These are phyloP conservation scores for Psidium friedrichsthalianum DNA, from an alignment of 345 rosid genomes.

Conservation along the genomic window DNA sequence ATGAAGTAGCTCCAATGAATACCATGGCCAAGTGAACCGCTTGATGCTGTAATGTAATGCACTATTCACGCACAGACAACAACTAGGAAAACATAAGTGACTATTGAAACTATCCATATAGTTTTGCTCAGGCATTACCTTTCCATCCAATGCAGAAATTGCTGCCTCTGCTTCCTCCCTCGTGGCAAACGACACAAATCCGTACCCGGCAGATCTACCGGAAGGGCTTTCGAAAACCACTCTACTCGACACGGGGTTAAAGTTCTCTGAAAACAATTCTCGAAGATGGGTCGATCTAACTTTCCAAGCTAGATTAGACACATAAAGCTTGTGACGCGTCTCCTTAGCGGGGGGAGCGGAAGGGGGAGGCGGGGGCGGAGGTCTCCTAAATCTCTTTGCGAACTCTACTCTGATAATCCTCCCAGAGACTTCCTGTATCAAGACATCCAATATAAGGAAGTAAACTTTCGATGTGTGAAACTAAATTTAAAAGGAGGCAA, in stretches of 20 bases:
- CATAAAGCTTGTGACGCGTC: constrained; percentile 58
- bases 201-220: constrained; percentile 75
- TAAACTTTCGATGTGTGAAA: neutral
- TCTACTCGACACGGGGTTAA: constrained; percentile 48
- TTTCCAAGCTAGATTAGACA: constrained; percentile 92
- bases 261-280: constrained; percentile 53
- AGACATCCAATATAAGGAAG: neutral
- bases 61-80: neutral
- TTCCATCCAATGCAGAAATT: constrained; percentile 52
- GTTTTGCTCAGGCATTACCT: constrained; percentile 34
- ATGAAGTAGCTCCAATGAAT: neutral
- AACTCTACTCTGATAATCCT: constrained; percentile 61
- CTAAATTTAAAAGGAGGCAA: neutral
- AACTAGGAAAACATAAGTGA: neutral
- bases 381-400: constrained; percentile 60
- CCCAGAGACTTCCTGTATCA: constrained; percentile 59
- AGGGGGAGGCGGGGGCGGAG: constrained; percentile 27
- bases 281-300: constrained; percentile 65
- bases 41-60: neutral
- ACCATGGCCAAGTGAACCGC: neutral
- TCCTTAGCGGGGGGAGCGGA: constrained; percentile 25
- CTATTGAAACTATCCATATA: neutral
- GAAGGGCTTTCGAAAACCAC: constrained; percentile 54
- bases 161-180: constrained; percentile 83
- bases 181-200: constrained; percentile 81